These are phyloP conservation scores for Luffa acutangula DNA, from an alignment of 306 rosid species.

Conservation along the genomic window DNA sequence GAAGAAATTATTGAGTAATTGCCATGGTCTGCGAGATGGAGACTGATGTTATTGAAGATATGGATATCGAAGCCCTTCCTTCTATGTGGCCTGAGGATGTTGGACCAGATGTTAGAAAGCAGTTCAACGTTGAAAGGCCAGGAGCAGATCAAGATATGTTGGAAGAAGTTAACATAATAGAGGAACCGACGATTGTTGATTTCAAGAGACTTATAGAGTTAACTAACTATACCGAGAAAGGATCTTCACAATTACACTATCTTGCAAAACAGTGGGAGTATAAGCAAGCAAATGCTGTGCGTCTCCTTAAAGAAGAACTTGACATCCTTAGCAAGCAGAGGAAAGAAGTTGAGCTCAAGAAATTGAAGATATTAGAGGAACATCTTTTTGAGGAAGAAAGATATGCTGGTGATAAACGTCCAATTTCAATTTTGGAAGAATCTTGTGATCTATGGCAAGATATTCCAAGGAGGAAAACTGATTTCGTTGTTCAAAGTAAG, in stretches of 20 bases:
- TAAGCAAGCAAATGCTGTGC: slow-evolving; percentile 79
- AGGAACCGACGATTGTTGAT: slow-evolving; percentile 74
- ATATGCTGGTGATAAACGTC: slow-evolving; percentile 66
- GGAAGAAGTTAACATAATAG: slow-evolving; percentile 64
- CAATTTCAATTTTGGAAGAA: slow-evolving; percentile 80
- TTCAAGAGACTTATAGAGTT: slow-evolving; percentile 78
- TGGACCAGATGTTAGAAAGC: slow-evolving; percentile 61
- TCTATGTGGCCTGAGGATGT: slow-evolving; percentile 99
- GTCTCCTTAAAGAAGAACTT: slow-evolving; percentile 78
- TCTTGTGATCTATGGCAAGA: slow-evolving; percentile 78
- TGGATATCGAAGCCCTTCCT: slow-evolving; percentile 68
- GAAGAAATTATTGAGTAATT: slow-evolving; percentile 21
- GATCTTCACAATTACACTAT: slow-evolving; percentile 70
- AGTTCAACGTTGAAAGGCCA: slow-evolving; percentile 81
- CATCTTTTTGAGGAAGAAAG: slow-evolving; percentile 58
- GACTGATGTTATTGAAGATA: slow-evolving; percentile 55
- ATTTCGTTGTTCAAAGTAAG: slow-evolving; percentile 53
- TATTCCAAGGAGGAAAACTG: slow-evolving; percentile 40
- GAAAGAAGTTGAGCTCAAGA: slow-evolving; percentile 71
- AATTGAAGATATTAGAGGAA: slow-evolving; percentile 76
- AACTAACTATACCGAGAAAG: slow-evolving; percentile 68
- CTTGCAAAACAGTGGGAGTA: slow-evolving; percentile 86
- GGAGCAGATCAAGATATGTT: slow-evolving; percentile 87
- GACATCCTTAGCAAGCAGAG: slow-evolving; percentile 71
- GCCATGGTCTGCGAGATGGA: slow-evolving; percentile 90